These are phyloP conservation scores for Aspergillus asperescens DNA, from an alignment of 495 filamentous ascomycete species.

Conservation along the genomic window DNA sequence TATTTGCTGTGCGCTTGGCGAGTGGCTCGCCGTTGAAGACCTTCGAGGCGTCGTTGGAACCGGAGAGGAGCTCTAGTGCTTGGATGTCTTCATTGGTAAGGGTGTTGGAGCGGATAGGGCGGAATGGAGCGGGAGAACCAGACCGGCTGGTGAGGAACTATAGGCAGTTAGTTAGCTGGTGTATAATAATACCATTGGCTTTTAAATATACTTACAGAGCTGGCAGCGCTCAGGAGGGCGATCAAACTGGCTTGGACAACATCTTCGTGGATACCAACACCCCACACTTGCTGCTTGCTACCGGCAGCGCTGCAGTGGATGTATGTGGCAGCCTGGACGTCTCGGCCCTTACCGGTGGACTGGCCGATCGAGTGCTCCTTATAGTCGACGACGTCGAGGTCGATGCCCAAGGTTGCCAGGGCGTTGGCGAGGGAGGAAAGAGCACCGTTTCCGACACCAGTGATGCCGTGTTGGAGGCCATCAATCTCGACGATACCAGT, in stretches of 20 bases:
- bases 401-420: conserved; percentile 72
- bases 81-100: conserved; percentile 42
- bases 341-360: conserved; percentile 69
- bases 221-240: conserved; percentile 81
- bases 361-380: conserved; percentile 91
- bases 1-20: conserved; percentile 28
- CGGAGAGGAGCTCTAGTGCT: conserved; percentile 38
- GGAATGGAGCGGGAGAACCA: conserved; percentile 45
- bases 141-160: conserved; percentile 45
- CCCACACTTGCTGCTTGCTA: conserved; percentile 71
- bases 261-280: conserved; percentile 92
- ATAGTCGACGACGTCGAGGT: conserved; percentile 89
- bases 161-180: conserved; percentile 12
- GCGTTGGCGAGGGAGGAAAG: conserved; percentile 85
- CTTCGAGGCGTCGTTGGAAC: conserved; percentile 16
- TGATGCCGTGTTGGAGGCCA: conserved; percentile 68
- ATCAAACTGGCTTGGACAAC: conserved; percentile 89
- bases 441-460: conserved; percentile 80
- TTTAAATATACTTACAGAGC: conserved; percentile 61
- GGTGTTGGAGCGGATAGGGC: conserved; percentile 43
- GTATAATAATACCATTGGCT: background rate
- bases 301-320: conserved; percentile 82
- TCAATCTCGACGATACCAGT: conserved; percentile 85
- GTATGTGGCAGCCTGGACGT: conserved; percentile 87
- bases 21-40: conserved; percentile 14